Percentiles rank a stretch among this genome's conserved stretches.
These are phyloP conservation scores for Endocalyx cinctus DNA, from an alignment of 2,329 filamentous ascomycete species.

Conservation along the genomic window DNA sequence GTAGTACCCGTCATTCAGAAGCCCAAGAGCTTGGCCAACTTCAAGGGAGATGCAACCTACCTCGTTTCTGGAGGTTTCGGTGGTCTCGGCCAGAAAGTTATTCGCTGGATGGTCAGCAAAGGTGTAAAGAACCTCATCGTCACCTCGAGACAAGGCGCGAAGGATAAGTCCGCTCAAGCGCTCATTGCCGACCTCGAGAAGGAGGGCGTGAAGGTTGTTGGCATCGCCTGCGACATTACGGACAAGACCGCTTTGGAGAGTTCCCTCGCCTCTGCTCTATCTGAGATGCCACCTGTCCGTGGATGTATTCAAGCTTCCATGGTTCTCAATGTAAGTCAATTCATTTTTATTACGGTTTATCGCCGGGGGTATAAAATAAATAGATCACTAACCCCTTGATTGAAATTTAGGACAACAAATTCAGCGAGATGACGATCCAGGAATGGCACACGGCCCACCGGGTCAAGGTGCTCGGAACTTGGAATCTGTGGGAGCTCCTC, in stretches of 20 bases:
- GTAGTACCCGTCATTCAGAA: conserved; percentile 2
- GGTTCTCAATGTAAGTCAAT: background rate
- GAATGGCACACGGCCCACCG: background rate
- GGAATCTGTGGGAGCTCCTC: background rate
- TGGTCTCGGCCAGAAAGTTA: conserved; percentile 14
- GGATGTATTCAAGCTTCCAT: conserved; percentile 4
- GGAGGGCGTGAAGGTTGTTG: conserved; percentile 1
- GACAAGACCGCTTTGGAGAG: background rate
- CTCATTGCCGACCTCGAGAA: conserved; percentile 8
- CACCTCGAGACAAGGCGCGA: conserved; percentile 21
- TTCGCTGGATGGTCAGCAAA: conserved; percentile 12
- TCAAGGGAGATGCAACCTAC: conserved; percentile 20
- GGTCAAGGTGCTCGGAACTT: background rate
- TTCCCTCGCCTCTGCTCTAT: background rate
- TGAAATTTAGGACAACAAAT: background rate
- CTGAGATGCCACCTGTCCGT: background rate
- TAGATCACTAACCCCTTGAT: no score
- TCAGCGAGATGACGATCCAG: background rate
- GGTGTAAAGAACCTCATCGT: conserved; percentile 24
- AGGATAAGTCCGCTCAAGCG: conserved; percentile 6
- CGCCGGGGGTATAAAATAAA: no score
- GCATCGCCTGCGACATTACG: background rate
- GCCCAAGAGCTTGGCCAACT: background rate
- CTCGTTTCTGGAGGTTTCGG: conserved; percentile 27
- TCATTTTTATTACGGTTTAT: no score